A percentile compares a stretch with the other conserved stretches of the same genome.
These are phyloP conservation scores for Parathielavia hyrcaniae DNA, from an alignment of 495 filamentous ascomycete genomes.

Conservation along the genomic window DNA sequence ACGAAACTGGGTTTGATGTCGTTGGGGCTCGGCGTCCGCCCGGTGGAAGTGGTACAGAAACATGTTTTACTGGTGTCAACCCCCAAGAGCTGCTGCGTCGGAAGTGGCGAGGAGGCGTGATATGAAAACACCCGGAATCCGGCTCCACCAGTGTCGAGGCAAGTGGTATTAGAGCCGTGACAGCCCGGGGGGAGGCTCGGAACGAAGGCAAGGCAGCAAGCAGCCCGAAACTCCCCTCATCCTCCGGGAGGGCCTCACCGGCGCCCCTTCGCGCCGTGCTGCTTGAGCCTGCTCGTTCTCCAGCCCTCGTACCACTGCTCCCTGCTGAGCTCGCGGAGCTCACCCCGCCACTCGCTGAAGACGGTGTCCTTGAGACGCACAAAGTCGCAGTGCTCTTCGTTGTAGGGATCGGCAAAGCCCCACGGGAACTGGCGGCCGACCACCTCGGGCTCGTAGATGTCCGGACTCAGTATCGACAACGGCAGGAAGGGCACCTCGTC, in stretches of 20 bases:
- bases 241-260: conserved; percentile 13
- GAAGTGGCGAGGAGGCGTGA: not conserved
- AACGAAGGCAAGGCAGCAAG: not conserved
- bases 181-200: not conserved
- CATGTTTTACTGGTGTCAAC: conserved; percentile 1
- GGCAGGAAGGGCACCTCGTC: conserved; percentile 60
- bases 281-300: conserved; percentile 64
- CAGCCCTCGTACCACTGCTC: conserved; percentile 96
- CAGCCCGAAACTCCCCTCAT: not conserved
- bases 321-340: conserved; percentile 84
- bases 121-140: not conserved
- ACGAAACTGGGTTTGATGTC: conserved; percentile 22
- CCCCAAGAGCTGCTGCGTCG: not conserved
- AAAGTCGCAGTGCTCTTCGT: conserved; percentile 89
- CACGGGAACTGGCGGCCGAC: conserved; percentile 86
- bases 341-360: conserved; percentile 86
- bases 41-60: conserved; percentile 7
- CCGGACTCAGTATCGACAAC: conserved; percentile 88
- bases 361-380: conserved; percentile 82
- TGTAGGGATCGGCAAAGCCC: conserved; percentile 91
- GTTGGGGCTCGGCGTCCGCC: conserved; percentile 1
- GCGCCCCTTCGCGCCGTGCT: conserved; percentile 29
- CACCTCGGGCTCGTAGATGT: conserved; percentile 72
- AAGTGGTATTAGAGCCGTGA: not conserved
- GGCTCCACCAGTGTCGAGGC: not conserved